Percentiles rank a stretch among this genome's conserved stretches.
phyloP scores from a whole-genome alignment of 192 early-diverging fungal genomes.

The Coemansia sp. region DNA sequence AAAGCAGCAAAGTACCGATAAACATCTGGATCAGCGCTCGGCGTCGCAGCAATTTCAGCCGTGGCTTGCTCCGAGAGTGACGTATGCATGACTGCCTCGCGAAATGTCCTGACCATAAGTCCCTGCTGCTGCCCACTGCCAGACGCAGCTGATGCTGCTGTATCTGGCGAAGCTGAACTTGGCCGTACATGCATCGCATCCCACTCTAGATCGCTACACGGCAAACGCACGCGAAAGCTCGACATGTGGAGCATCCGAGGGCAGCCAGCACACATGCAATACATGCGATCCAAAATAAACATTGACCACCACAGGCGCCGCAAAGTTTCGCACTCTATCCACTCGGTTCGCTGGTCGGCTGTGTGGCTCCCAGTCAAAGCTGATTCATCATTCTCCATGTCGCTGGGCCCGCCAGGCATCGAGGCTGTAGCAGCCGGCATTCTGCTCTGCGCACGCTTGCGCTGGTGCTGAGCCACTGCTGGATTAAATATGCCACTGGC shows the following conservation, averaged over 20 bases:
- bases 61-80: slow-evolving; percentile 37
- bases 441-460: slow-evolving; percentile 27
- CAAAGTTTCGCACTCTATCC: slow-evolving; percentile 48
- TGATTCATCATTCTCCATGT: background rate
- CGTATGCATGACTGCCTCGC: slow-evolving; percentile 50
- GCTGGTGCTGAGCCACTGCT: slow-evolving; percentile 23
- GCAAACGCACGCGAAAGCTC: slow-evolving; percentile 42
- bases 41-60: slow-evolving; percentile 34
- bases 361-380: background rate
- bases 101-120: slow-evolving; percentile 51
- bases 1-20: slow-evolving; percentile 36
- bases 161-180: slow-evolving; percentile 21
- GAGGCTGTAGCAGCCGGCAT: background rate
- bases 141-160: slow-evolving; percentile 1
- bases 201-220: slow-evolving; percentile 52
- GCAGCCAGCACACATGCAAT: slow-evolving; percentile 21
- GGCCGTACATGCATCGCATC: slow-evolving; percentile 39
- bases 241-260: slow-evolving; percentile 36
- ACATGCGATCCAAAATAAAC: slow-evolving; percentile 48
- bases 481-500: slow-evolving; percentile 39
- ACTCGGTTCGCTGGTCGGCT: slow-evolving; percentile 28
- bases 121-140: slow-evolving; percentile 18
- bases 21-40: slow-evolving; percentile 30
- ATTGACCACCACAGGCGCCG: slow-evolving; percentile 51
- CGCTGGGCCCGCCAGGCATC: slow-evolving; percentile 19